A percentile compares a stretch with the other conserved stretches of the same genome.
Conservation (phyloP, 257 asterid species). For the Solanum tarijense region DNA sequence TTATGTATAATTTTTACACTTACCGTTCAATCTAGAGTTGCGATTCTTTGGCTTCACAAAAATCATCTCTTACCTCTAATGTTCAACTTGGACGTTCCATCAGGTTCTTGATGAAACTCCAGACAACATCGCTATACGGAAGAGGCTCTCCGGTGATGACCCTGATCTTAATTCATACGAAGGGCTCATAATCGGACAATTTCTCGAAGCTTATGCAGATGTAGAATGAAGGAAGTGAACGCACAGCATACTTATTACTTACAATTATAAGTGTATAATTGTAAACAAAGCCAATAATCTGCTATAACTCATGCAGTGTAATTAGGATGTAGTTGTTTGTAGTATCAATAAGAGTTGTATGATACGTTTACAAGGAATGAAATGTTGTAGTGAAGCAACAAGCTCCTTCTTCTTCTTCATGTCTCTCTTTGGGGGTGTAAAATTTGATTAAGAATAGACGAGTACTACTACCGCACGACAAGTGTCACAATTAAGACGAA, state of each 20-base stretch:
- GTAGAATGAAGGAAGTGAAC: constrained; percentile 22
- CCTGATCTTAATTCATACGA: constrained; percentile 52
- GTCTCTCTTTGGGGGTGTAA: background rate
- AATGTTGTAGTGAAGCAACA: background rate
- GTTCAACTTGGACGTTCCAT: background rate
- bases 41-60: background rate
- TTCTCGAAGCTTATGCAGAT: constrained; percentile 53
- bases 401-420: background rate
- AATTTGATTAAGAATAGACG: background rate
- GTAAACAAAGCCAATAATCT: background rate
- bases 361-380: background rate
- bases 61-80: background rate
- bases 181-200: constrained; percentile 42
- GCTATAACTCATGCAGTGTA: background rate
- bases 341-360: background rate
- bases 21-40: background rate
- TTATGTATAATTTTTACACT: background rate
- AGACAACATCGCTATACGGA: constrained; percentile 23
- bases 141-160: constrained; percentile 50
- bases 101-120: constrained; percentile 51
- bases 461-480: background rate
- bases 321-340: background rate
- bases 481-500: background rate
- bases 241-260: background rate
- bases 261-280: background rate